Percentiles rank a stretch among this genome's conserved stretches.
Evolutionary conservation across 805 yeast species (phyloP).

Genomic region (Debaryomyces castellii): DNA sequence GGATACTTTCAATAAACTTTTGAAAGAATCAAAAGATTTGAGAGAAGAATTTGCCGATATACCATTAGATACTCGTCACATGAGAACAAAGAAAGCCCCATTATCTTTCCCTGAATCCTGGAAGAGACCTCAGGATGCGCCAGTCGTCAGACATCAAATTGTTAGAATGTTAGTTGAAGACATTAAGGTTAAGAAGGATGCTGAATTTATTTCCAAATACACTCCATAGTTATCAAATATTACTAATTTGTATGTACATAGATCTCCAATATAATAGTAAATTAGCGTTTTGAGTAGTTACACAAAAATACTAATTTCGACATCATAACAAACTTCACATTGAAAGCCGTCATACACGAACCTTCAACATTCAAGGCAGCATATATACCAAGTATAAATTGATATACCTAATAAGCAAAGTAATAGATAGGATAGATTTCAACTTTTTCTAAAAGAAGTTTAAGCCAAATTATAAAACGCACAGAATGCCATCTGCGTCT

Average conservation of each 20-base stretch:
- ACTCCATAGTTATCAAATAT: conserved; percentile 15
- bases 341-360: background rate
- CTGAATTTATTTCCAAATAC: conserved; percentile 23
- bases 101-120: conserved; percentile 74
- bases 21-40: conserved; percentile 63
- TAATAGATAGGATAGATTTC: background rate
- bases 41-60: conserved; percentile 69
- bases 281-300: background rate
- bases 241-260: background rate
- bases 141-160: conserved; percentile 42
- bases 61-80: conserved; percentile 79
- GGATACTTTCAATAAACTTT: conserved; percentile 58
- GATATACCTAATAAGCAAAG: background rate
- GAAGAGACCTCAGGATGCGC: conserved; percentile 68
- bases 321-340: background rate
- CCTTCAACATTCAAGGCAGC: background rate
- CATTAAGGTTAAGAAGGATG: conserved; percentile 32
- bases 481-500: conserved; percentile 29
- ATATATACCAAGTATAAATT: background rate
- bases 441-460: too few relatives aligned
- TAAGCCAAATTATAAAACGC: too few relatives aligned
- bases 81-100: conserved; percentile 39
- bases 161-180: conserved; percentile 30
- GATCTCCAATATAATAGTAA: background rate
- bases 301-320: background rate